These are phyloP conservation scores for Binderoboletus segoi DNA, from an alignment of 1,284 basidiomycete species.

Conservation along the genomic window DNA sequence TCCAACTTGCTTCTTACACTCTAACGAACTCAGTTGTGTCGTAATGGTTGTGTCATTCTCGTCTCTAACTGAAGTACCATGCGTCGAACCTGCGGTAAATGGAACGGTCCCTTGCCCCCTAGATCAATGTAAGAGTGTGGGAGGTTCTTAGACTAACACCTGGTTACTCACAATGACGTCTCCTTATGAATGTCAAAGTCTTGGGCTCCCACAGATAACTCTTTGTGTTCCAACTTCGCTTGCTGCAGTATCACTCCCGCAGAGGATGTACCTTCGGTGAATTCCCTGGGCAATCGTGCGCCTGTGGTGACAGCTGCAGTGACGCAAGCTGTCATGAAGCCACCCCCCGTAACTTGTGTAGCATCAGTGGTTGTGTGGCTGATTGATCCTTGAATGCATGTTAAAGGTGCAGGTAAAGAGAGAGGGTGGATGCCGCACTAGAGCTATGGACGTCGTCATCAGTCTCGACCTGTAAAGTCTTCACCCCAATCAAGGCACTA, in stretches of 20 bases:
- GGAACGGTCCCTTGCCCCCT: slow-evolving; percentile 3
- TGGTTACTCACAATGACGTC: slow-evolving; percentile 7
- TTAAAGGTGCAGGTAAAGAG: not conserved
- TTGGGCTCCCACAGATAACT: not conserved
- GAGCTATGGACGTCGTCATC: not conserved
- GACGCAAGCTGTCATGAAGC: not conserved
- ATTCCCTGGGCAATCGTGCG: not conserved
- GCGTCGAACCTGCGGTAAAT: not conserved
- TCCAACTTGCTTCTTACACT: not conserved
- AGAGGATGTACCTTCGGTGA: not conserved
- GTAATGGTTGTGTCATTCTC: not conserved
- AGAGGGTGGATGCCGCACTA: not conserved
- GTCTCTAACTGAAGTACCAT: not conserved
- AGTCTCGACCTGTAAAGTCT: not conserved
- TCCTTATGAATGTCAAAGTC: not conserved
- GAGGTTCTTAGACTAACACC: rapidly evolving
- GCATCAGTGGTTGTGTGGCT: not conserved
- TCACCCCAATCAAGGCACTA: not conserved
- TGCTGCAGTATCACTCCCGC: not conserved
- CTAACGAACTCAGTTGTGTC: not conserved
- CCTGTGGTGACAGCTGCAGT: not conserved
- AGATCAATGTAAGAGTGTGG: not conserved
- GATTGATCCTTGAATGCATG: not conserved
- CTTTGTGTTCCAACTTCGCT: not conserved
- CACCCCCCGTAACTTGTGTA: not conserved